These are phyloP conservation scores for Westerdykella aurantiaca DNA, from an alignment of 2,329 filamentous ascomycete species.

Conservation along the genomic window DNA sequence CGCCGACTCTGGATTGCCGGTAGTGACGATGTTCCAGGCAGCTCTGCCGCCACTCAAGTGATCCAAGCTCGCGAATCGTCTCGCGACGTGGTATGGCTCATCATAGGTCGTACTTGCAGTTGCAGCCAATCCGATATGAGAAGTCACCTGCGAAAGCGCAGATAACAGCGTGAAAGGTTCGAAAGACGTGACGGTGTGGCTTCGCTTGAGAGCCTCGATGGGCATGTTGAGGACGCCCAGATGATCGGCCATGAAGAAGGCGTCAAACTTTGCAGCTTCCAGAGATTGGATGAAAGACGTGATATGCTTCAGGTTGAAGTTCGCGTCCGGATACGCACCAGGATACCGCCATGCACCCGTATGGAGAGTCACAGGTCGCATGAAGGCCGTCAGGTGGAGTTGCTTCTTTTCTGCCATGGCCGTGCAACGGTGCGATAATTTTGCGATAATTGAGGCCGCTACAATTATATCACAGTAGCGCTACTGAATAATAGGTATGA, in stretches of 20 bases:
- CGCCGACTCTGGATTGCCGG: too few species aligned
- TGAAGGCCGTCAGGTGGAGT: constrained; percentile 51
- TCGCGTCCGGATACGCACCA: constrained; percentile 51
- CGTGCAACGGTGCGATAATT: too few species aligned
- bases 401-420: too few species aligned
- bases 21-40: too few species aligned
- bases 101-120: constrained; percentile 54
- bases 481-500: too few species aligned
- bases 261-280: constrained; percentile 51
- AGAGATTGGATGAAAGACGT: constrained; percentile 51
- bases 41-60: too few species aligned
- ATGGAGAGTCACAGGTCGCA: constrained; percentile 53
- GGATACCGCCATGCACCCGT: constrained; percentile 55
- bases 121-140: constrained; percentile 49
- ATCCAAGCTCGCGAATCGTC: too few species aligned
- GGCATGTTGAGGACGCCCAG: constrained; percentile 54
- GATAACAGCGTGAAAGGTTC: constrained; percentile 52
- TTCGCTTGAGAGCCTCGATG: constrained; percentile 51
- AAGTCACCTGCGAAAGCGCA: constrained; percentile 45
- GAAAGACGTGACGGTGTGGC: constrained; percentile 54
- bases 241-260: constrained; percentile 54
- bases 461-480: too few species aligned
- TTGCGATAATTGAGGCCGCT: too few species aligned
- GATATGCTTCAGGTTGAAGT: constrained; percentile 53
- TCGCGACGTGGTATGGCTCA: constrained; percentile 51